Conservation (phyloP, 169 alveolate genomes). For the Eimeria mitis region DNA sequence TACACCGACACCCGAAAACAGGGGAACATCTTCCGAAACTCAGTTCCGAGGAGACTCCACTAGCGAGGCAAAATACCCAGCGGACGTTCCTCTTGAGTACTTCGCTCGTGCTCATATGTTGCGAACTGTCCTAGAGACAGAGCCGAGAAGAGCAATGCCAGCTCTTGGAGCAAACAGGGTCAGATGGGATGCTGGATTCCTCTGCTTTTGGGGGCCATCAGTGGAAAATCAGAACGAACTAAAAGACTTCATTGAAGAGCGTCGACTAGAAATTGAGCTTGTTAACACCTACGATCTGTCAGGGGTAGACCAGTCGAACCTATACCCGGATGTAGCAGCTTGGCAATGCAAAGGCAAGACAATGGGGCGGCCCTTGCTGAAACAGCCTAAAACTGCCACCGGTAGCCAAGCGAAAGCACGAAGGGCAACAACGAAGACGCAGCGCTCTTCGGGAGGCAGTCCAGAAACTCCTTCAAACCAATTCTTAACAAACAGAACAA, state of each 20-base stretch:
- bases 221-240: conserved; percentile 40
- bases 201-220: conserved; percentile 59
- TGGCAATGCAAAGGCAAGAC: conserved; percentile 1
- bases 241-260: conserved; percentile 56
- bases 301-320: neutral
- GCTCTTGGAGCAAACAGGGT: neutral
- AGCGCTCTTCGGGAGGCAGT: neutral
- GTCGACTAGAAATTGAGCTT: conserved; percentile 19
- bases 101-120: conserved; percentile 16
- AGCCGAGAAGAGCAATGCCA: neutral
- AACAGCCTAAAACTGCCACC: conserved; percentile 1
- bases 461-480: conserved; percentile 14
- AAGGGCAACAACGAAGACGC: conserved; percentile 20
- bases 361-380: neutral
- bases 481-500: neutral
- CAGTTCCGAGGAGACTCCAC: neutral
- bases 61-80: neutral
- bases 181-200: conserved; percentile 29
- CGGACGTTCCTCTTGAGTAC: neutral
- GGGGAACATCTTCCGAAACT: neutral
- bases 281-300: neutral
- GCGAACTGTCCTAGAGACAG: conserved; percentile 7
- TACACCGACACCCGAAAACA: neutral
- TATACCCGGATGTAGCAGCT: neutral
- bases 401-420: neutral